These are phyloP conservation scores for Aciculosporium take DNA, from an alignment of 2,329 filamentous ascomycete species.

Conservation along the genomic window DNA sequence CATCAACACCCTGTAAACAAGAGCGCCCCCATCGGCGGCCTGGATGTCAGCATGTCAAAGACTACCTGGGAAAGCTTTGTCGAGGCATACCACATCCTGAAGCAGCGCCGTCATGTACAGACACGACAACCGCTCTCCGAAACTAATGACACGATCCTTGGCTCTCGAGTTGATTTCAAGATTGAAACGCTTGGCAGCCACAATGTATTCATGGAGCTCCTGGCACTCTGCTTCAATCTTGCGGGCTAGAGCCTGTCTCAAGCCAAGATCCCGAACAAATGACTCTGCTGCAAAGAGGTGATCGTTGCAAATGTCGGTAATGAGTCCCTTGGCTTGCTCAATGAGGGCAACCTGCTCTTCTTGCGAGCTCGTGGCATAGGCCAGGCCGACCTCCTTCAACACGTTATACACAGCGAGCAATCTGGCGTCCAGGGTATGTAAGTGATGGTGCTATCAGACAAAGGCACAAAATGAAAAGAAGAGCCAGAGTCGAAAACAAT, in stretches of 20 bases:
- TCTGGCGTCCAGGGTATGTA: slow-evolving; percentile 18
- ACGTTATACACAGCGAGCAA: slow-evolving; percentile 46
- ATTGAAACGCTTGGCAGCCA: slow-evolving; percentile 50
- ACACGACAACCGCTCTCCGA: slow-evolving; percentile 92
- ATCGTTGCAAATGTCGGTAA: slow-evolving; percentile 69
- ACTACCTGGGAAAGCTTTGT: background rate
- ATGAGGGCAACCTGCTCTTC: slow-evolving; percentile 39
- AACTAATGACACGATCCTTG: slow-evolving; percentile 81
- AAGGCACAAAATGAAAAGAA: background rate
- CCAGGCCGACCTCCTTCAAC: slow-evolving; percentile 37
- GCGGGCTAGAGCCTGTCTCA: slow-evolving; percentile 44
- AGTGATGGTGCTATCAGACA: background rate
- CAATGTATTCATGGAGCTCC: slow-evolving; percentile 60
- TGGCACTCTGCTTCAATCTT: slow-evolving; percentile 69
- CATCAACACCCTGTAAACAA: slow-evolving; percentile 49
- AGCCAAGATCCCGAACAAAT: slow-evolving; percentile 41
- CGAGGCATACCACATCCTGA: slow-evolving; percentile 46
- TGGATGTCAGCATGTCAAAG: slow-evolving; percentile 1
- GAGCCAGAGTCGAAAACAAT: background rate
- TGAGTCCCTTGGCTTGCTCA: slow-evolving; percentile 55
- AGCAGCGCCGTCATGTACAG: slow-evolving; percentile 77
- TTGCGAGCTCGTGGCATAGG: slow-evolving; percentile 32
- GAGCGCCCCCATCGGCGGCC: slow-evolving; percentile 14
- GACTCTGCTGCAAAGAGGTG: slow-evolving; percentile 59
- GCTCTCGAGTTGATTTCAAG: slow-evolving; percentile 64